A percentile compares a stretch with the other conserved stretches of the same genome.
These are phyloP conservation scores for Penicillium bovifimosum DNA, from an alignment of 495 filamentous ascomycete species.

Conservation along the genomic window DNA sequence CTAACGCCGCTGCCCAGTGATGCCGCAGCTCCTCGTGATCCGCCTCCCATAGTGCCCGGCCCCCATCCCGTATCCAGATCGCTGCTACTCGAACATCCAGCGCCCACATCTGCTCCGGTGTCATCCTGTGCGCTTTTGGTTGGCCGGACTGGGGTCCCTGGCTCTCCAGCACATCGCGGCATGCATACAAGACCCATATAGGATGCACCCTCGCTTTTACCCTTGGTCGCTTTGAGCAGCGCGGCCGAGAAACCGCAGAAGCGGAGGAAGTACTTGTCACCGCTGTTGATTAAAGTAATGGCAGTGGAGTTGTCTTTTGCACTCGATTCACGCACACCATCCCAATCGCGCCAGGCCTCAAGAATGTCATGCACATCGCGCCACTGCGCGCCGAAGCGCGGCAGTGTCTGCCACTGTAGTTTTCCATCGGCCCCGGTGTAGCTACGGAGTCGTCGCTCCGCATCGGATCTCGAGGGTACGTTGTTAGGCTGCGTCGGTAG, in stretches of 20 bases:
- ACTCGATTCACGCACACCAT: neutral
- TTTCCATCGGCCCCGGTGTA: neutral
- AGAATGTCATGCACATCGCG: neutral
- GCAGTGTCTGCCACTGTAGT: neutral
- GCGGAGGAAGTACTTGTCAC: neutral
- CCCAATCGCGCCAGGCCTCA: neutral
- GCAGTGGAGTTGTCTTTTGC: neutral
- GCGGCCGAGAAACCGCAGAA: neutral
- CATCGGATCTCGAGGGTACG: neutral
- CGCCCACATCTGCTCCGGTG: slow-evolving; percentile 1
- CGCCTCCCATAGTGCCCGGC: neutral
- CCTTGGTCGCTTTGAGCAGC: neutral
- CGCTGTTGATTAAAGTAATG: neutral
- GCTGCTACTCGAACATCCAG: slow-evolving; percentile 7
- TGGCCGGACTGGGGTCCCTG: neutral
- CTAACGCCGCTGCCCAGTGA: neutral
- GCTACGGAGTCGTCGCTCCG: neutral
- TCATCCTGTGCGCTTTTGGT: neutral
- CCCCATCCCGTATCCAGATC: slow-evolving; percentile 4
- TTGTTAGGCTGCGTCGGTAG: neutral
- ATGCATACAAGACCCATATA: neutral
- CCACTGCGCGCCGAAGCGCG: neutral
- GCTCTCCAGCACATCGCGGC: neutral
- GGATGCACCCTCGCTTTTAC: neutral
- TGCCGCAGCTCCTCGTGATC: neutral